These are phyloP conservation scores for Neurospora sp. DNA, from an alignment of 2,329 filamentous ascomycete species.

Conservation along the genomic window DNA sequence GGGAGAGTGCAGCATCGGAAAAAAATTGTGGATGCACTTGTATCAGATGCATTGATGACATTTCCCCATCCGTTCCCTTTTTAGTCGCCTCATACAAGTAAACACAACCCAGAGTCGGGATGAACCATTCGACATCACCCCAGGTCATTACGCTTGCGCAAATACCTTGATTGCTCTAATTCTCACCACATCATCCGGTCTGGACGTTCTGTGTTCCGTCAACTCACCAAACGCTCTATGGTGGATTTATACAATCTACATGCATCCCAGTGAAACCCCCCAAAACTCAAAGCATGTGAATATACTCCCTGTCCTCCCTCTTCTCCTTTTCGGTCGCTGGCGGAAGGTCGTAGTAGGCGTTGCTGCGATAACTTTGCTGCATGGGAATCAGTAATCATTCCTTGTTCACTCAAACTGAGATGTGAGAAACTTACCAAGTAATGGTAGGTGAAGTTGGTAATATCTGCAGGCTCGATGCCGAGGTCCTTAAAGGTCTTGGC, in stretches of 20 bases:
- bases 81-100: not conserved
- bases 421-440: conserved; percentile 61
- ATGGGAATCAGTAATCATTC: conserved; percentile 15
- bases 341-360: conserved; percentile 83
- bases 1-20: not conserved
- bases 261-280: not conserved
- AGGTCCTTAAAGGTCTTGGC: conserved; percentile 96
- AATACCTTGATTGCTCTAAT: not conserved
- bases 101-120: not conserved
- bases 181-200: not conserved
- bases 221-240: not conserved
- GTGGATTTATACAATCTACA: not conserved
- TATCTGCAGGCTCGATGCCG: conserved; percentile 78
- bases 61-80: not conserved
- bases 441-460: conserved; percentile 81
- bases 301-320: conserved; percentile 89
- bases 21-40: not conserved
- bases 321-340: conserved; percentile 92
- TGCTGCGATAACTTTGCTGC: conserved; percentile 83
- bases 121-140: not conserved
- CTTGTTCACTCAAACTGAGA: conserved; percentile 22
- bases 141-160: not conserved
- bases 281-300: conserved; percentile 55
- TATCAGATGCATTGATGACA: not conserved
- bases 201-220: not conserved